These are phyloP conservation scores for Tricholoma terreum DNA, from an alignment of 768 basidiomycete genomes.

Conservation along the genomic window DNA sequence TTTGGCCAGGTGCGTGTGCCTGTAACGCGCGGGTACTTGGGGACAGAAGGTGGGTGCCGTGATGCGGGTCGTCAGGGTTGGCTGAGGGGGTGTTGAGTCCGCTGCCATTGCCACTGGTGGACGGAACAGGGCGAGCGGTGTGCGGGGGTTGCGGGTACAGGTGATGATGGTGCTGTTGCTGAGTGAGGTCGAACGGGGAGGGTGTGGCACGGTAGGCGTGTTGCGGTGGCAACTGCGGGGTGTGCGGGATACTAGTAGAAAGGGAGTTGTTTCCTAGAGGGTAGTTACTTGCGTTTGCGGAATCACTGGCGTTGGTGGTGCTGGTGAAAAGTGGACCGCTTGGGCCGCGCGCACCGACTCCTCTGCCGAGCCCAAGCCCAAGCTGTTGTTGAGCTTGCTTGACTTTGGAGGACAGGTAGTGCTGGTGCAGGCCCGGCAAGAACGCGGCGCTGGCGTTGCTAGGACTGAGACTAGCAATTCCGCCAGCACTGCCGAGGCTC, in stretches of 20 bases:
- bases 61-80: constrained; percentile 12
- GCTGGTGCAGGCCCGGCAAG: constrained; percentile 66
- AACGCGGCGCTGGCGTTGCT: constrained; percentile 84
- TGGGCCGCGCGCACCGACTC: constrained; percentile 28
- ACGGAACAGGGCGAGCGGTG: constrained; percentile 29
- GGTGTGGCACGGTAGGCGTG: constrained; percentile 41
- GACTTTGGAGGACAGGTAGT: constrained; percentile 55
- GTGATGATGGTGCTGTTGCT: constrained; percentile 31
- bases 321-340: constrained; percentile 28
- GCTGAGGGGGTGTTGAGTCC: constrained; percentile 3
- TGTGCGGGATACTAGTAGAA: constrained; percentile 37
- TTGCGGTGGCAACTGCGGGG: constrained; percentile 33
- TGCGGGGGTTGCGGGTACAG: constrained; percentile 24
- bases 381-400: constrained; percentile 33
- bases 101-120: constrained; percentile 8
- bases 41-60: constrained; percentile 41
- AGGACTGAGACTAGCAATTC: constrained; percentile 47
- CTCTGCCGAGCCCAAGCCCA: constrained; percentile 24
- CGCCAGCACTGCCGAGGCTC: constrained; percentile 33
- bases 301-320: constrained; percentile 11
- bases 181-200: constrained; percentile 45
- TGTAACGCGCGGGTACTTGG: constrained; percentile 80
- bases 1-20: constrained; percentile 86
- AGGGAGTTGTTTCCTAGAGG: constrained; percentile 23
- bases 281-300: constrained; percentile 29